Percentiles rank a stretch among this genome's conserved stretches.
These are phyloP conservation scores for Stereocaulon alpinum DNA, from an alignment of 495 filamentous ascomycete species.

Conservation along the genomic window DNA sequence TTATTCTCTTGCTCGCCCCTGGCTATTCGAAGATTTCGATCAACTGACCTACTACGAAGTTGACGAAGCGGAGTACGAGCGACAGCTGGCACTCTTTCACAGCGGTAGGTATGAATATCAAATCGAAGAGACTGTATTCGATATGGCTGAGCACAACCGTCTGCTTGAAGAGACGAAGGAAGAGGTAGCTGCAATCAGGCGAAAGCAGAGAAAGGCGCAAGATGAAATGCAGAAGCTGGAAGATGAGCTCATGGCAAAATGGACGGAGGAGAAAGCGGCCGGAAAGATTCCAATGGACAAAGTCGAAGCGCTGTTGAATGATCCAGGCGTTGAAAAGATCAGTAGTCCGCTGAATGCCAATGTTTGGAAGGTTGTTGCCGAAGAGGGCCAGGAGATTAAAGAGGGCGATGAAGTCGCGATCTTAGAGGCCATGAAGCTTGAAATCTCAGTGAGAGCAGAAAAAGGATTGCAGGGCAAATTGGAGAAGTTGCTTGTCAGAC, in stretches of 20 bases:
- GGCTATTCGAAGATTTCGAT: constrained; percentile 51
- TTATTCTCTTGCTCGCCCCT: constrained; percentile 36
- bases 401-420: constrained; percentile 31
- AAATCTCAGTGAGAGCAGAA: constrained; percentile 34
- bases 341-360: constrained; percentile 43
- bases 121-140: constrained; percentile 37
- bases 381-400: constrained; percentile 32
- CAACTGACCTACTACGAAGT: constrained; percentile 46
- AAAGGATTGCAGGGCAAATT: constrained; percentile 25
- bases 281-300: constrained; percentile 33
- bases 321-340: constrained; percentile 35
- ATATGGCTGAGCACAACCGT: constrained; percentile 44
- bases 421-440: constrained; percentile 49
- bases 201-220: constrained; percentile 34
- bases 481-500: constrained; percentile 34
- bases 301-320: constrained; percentile 34
- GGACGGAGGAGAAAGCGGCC: constrained; percentile 39
- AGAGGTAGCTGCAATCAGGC: constrained; percentile 34
- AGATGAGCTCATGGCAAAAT: constrained; percentile 33
- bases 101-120: constrained; percentile 41
- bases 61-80: constrained; percentile 37
- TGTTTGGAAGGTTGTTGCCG: constrained; percentile 46
- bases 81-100: constrained; percentile 32
- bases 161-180: constrained; percentile 32
- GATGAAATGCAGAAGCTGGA: constrained; percentile 38